Evolutionary conservation across 1,284 basidiomycete genomes (phyloP), one percentile per base, ranked within the genome.

Genomic region (Cryptococcus hybrid): DNA sequence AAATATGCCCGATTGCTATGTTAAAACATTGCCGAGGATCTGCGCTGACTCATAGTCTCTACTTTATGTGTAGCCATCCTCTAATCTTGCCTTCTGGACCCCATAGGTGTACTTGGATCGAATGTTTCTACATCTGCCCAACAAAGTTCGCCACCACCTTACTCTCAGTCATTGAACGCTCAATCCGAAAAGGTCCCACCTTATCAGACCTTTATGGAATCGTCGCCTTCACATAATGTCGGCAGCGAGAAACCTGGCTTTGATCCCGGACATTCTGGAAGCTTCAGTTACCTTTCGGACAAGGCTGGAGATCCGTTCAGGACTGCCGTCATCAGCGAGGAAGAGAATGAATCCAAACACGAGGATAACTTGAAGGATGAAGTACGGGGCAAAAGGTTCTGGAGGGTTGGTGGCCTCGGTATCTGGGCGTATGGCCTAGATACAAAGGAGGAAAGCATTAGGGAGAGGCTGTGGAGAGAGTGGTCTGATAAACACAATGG

Each of bases 401-500:
- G 70, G 68, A 61, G 67, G 47, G 70, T 70, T 2, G 69, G 69
- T 24, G 73, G 74, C 6, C 46, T 76, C 11, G 73, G 71, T 2
- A 56, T 74, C 34, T 69, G 66, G 60, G 54, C 68, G 3, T 75
- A 71, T 52, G 62, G 61, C 11, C 44, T 56, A 15, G 65, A 73
- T 45, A 46, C 55, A 39, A 36, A 57, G 36, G 57, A 60, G 11
- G 71, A 76, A 51, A 54, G 61, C 46, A 51, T 43, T 30, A 71
- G 73, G 62, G 60, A 54, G 52, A 53, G 55, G 12, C 52, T 68
- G 2, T 76, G 70, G 69, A 58, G 59, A 39, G 58, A 67, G n/a
- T 74, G 62, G 61, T 52, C 59, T 7, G 52, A 61, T 12, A 57
- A 62, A 47, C 61, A 69, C 47, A 63, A 64, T 5, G 52, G 57